These are phyloP conservation scores for Niebla homalea DNA, from an alignment of 495 filamentous ascomycete genomes.

Conservation along the genomic window DNA sequence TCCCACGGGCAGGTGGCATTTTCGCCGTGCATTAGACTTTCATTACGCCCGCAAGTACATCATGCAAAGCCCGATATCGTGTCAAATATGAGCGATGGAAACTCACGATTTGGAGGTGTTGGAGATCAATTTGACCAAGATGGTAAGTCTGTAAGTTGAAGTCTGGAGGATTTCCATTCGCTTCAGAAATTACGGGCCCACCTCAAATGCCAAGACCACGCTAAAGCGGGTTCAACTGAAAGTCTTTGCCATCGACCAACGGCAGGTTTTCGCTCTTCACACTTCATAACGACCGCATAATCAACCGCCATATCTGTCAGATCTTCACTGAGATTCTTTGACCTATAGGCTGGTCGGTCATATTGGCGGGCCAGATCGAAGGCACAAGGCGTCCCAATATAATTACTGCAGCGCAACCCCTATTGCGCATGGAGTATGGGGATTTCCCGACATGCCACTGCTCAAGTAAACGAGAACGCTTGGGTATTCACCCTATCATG, in stretches of 20 bases:
- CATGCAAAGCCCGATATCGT: no score
- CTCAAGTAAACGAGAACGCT: not conserved
- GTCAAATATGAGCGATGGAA: no score
- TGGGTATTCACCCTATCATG: slow-evolving; percentile 42
- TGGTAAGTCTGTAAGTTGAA: no score
- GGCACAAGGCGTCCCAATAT: slow-evolving; percentile 1
- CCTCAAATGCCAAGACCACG: not conserved
- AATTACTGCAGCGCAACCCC: slow-evolving; percentile 12
- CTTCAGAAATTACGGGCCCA: not conserved
- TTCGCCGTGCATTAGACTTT: no score
- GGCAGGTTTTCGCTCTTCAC: slow-evolving; percentile 6
- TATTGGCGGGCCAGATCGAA: slow-evolving; percentile 20
- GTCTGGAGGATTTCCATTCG: no score
- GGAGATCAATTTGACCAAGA: not conserved
- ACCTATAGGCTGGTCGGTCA: slow-evolving; percentile 21
- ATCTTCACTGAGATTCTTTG: not conserved
- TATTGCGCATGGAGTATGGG: slow-evolving; percentile 8
- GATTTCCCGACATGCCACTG: slow-evolving; percentile 5
- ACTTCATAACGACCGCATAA: slow-evolving; percentile 17
- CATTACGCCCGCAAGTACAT: no score
- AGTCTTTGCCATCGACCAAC: no score
- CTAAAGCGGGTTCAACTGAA: no score
- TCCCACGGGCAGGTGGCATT: no score
- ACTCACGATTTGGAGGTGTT: no score
- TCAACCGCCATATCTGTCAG: slow-evolving; percentile 15